Conservation (phyloP, 2,329 filamentous ascomycete genomes). For the Tolypocladium album region DNA sequence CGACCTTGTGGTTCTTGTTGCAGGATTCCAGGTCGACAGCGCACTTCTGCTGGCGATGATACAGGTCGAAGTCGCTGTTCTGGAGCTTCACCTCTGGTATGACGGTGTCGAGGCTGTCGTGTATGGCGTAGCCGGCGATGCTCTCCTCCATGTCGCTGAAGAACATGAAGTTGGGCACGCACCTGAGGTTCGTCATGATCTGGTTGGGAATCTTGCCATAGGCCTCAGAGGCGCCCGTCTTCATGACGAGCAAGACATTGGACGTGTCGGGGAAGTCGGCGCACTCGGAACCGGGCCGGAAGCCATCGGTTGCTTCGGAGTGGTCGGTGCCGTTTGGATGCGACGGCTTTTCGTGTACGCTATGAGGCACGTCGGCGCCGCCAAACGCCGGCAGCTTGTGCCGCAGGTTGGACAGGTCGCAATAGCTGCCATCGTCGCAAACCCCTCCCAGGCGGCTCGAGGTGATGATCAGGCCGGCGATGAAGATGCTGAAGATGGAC, state of each 20-base stretch:
- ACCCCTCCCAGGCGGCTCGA: conserved; percentile 19
- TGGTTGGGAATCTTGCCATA: conserved; percentile 42
- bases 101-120: conserved; percentile 36
- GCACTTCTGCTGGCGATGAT: conserved; percentile 33
- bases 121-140: conserved; percentile 31
- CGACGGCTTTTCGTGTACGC: not conserved
- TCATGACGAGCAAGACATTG: conserved; percentile 40
- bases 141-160: conserved; percentile 46
- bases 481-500: conserved; percentile 14
- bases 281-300: conserved; percentile 18
- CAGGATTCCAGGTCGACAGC: conserved; percentile 33
- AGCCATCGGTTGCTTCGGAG: conserved; percentile 2
- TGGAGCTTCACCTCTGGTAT: conserved; percentile 28
- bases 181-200: conserved; percentile 39
- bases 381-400: conserved; percentile 2
- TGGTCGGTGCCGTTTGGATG: not conserved
- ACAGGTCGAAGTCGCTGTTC: conserved; percentile 40
- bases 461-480: conserved; percentile 20
- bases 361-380: not conserved
- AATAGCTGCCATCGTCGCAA: conserved; percentile 17
- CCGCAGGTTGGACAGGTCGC: conserved; percentile 6
- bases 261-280: conserved; percentile 31
- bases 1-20: conserved; percentile 17
- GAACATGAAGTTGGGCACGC: conserved; percentile 39
- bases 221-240: conserved; percentile 46